Base-by-base conservation (phyloP, 441 rosid genomes). In the Raphanus hybrid region DNA sequence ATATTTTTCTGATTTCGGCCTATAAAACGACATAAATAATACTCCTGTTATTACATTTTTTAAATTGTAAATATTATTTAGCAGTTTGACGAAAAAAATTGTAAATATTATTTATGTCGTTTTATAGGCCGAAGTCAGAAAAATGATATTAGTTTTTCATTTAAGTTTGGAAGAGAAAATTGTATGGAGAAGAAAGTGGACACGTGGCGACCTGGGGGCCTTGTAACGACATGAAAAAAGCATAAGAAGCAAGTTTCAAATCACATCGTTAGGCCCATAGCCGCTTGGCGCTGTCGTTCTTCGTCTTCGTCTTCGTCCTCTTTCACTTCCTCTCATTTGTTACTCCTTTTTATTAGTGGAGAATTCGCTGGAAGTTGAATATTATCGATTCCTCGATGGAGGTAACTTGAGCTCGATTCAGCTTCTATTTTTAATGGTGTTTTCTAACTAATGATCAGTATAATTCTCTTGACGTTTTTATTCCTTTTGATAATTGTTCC, bases 271-370 rank as follows among this genome's bases (percentile, higher is more conserved):
- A 70, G 81, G 54, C 54, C 75, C 82, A 78, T 68, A 73, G 78
- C 77, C 78, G 78, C 82, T 73, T 73, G 74, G 78, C 70, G 14
- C 66, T 78, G 78, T 78, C 72, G 34, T 77, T 77, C 80, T 64
- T 71, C 64, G 23, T 63, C 76, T 34, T 62, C 64, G 0, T 26
- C 52, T 15, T 69, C 57, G 35, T 32, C 35, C 8, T 35, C 39
- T 23, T 35, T 20, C 55, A 32, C 67, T 48, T 50, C 6, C 39
- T 67, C 6, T 75, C 64, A 35, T 5, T 29, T 64, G 6, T 2
- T 48, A 3, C 34, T 29, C 34, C 34, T 29, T 29, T 29, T 29
- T 29, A 29, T 0, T 35, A 66, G 68, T 67, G 64, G 20, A 34
- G 64, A 58, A 58, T 34, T 71, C 34, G 52, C 80, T 41, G 37